These are phyloP conservation scores for Chalara sp. DNA, from an alignment of 2,329 filamentous ascomycete genomes.

Conservation along the genomic window DNA sequence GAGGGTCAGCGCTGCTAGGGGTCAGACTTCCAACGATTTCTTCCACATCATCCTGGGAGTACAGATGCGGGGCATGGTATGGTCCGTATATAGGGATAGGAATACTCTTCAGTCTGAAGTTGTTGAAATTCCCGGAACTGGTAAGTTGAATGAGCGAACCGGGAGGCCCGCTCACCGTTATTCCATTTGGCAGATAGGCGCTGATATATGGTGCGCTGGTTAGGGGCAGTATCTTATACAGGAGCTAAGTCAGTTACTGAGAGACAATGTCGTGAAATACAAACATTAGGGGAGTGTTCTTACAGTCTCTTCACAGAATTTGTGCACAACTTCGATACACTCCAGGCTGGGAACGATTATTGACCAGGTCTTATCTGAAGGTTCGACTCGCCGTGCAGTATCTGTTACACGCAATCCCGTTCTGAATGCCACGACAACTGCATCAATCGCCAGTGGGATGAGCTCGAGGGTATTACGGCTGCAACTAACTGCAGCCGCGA, in stretches of 20 bases:
- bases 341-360: background rate
- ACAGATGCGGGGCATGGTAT: background rate
- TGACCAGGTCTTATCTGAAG: background rate
- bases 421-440: background rate
- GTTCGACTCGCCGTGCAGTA: background rate
- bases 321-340: background rate
- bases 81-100: background rate
- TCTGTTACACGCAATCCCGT: background rate
- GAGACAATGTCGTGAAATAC: background rate
- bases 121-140: background rate
- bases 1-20: background rate
- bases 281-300: background rate
- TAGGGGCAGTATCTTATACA: background rate
- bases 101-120: background rate
- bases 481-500: background rate
- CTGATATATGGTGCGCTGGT: too few relatives aligned
- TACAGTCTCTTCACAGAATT: background rate
- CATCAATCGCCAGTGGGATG: background rate
- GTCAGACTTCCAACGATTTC: background rate
- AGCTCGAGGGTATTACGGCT: background rate
- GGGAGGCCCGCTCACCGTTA: background rate
- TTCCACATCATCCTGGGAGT: background rate
- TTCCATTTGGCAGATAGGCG: too few relatives aligned
- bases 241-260: background rate
- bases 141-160: background rate